These are phyloP conservation scores for Agaricus subrufescens DNA, from an alignment of 768 basidiomycete genomes.

Conservation along the genomic window DNA sequence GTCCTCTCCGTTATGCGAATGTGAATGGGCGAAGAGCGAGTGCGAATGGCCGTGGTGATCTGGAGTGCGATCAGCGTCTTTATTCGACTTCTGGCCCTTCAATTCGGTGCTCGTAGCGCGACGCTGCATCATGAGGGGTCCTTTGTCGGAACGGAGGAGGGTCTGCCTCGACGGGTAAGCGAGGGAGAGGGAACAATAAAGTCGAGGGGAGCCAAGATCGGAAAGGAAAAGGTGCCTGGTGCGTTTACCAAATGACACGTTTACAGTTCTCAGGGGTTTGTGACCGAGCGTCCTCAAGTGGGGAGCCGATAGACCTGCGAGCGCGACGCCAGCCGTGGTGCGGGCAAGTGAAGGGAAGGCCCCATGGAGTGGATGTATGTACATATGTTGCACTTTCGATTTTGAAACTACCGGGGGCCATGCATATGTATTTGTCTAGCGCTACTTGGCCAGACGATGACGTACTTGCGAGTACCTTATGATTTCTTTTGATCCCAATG, in stretches of 20 bases:
- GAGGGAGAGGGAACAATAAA: neutral
- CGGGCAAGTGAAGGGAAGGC: neutral
- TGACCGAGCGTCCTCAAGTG: neutral
- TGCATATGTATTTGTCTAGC: too few species aligned
- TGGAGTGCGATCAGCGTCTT: constrained; percentile 28
- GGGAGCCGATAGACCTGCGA: neutral
- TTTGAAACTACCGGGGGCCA: too few species aligned
- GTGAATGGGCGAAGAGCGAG: constrained; percentile 60
- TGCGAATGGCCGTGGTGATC: constrained; percentile 51
- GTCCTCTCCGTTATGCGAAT: constrained; percentile 52
- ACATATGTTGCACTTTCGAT: neutral
- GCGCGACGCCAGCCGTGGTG: neutral
- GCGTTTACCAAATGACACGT: constrained; percentile 3
- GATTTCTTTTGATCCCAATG: too few species aligned
- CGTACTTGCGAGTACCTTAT: too few species aligned
- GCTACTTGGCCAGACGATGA: too few species aligned
- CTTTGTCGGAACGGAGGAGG: neutral
- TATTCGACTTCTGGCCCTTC: constrained; percentile 13
- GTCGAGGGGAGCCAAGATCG: neutral
- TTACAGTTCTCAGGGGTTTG: constrained; percentile 8
- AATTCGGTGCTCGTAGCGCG: constrained; percentile 11
- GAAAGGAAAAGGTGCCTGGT: neutral
- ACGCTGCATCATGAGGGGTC: constrained; percentile 11
- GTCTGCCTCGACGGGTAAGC: neutral
- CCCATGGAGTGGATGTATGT: neutral